Conservation (phyloP, 176 grass and related monocot genomes). For the Eleusine coracana region DNA sequence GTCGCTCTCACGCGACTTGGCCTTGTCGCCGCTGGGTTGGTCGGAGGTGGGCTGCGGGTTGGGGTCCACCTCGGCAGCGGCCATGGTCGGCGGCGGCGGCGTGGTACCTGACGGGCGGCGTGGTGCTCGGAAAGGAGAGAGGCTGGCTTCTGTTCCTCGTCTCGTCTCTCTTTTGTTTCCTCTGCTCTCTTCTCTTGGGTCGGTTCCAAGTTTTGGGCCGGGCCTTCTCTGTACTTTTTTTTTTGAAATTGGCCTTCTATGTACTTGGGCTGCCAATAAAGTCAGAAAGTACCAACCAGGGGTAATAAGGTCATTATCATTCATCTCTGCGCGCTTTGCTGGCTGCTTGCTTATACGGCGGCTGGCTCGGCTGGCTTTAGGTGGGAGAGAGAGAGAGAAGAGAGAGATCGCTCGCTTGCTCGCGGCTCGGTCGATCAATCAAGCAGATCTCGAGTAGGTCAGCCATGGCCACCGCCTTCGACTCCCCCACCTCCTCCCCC, state of each 20-base stretch:
- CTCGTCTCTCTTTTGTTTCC: too few species aligned
- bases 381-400: not conserved
- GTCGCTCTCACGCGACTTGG: constrained; percentile 56
- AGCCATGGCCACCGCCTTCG: constrained; percentile 78
- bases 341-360: too few species aligned
- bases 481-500: constrained; percentile 46
- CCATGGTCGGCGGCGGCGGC: constrained; percentile 43
- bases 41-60: constrained; percentile 1
- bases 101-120: too few species aligned
- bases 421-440: not conserved
- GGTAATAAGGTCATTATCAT: not conserved
- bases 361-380: not conserved
- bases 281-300: not conserved
- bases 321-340: too few species aligned
- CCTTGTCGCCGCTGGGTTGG: constrained; percentile 25
- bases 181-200: not conserved
- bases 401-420: not conserved
- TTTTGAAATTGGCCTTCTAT: too few species aligned
- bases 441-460: constrained; percentile 21
- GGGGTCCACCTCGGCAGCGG: constrained; percentile 45
- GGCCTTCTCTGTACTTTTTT: not conserved
- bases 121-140: too few species aligned
- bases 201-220: not conserved
- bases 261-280: too few species aligned
- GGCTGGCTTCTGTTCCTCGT: too few species aligned